phyloP scores from a whole-genome alignment of 2,329 filamentous ascomycete genomes.

The Colletotrichum limetticola region DNA sequence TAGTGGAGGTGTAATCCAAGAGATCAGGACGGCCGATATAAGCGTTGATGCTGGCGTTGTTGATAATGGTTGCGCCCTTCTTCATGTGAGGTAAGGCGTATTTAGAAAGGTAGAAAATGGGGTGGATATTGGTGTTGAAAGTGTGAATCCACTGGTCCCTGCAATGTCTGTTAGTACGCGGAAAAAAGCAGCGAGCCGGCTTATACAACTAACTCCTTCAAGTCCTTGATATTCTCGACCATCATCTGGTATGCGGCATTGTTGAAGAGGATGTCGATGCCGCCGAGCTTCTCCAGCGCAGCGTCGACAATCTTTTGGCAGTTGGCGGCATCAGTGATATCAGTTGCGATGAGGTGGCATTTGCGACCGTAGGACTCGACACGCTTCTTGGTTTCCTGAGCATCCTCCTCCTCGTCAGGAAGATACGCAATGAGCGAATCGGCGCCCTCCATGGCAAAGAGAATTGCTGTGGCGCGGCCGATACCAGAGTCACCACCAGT shows the following conservation, averaged over 20 bases:
- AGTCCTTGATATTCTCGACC: slow-evolving; percentile 75
- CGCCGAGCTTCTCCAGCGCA: slow-evolving; percentile 72
- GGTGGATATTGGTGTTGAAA: slow-evolving; percentile 86
- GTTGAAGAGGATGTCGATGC: slow-evolving; percentile 79
- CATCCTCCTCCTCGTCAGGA: slow-evolving; percentile 80
- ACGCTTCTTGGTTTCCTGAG: slow-evolving; percentile 76
- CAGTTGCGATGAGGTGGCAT: slow-evolving; percentile 71
- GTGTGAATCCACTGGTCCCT: slow-evolving; percentile 80
- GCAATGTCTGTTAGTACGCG: neutral
- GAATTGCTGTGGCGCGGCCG: slow-evolving; percentile 77
- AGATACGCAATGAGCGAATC: slow-evolving; percentile 79
- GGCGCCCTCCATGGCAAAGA: slow-evolving; percentile 85
- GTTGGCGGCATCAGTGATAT: slow-evolving; percentile 73
- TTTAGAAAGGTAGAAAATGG: slow-evolving; percentile 84
- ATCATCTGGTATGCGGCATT: slow-evolving; percentile 78
- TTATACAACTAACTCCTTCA: slow-evolving; percentile 67
- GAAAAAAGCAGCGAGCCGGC: slow-evolving; percentile 12
- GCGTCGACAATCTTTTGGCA: slow-evolving; percentile 77
- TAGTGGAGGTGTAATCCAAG: slow-evolving; percentile 84
- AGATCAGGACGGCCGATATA: slow-evolving; percentile 85
- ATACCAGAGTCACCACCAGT: slow-evolving; percentile 86
- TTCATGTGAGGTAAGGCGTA: slow-evolving; percentile 81
- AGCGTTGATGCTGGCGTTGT: slow-evolving; percentile 85
- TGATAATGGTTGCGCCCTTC: slow-evolving; percentile 81
- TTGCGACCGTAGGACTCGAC: slow-evolving; percentile 75